Evolutionary conservation across 192 early-diverging fungal species (phyloP).

Genomic region (Fimicolochytrium jonesii): DNA sequence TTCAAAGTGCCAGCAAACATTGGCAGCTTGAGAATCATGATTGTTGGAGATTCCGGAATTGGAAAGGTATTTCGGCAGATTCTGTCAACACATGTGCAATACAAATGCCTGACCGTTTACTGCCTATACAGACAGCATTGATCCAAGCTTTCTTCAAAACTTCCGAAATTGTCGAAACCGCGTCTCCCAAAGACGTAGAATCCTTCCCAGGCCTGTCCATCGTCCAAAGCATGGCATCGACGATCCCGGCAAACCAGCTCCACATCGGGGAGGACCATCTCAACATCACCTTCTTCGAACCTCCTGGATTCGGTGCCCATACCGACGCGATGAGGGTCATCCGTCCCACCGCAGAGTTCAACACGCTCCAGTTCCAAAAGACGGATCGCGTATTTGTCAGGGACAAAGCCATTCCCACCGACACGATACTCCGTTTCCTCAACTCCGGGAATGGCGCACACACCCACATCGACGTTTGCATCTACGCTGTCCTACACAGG

Average conservation of each 20-base stretch:
- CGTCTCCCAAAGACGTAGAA: slow-evolving; percentile 2
- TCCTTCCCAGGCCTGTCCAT: slow-evolving; percentile 1
- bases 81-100: not conserved
- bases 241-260: slow-evolving; percentile 18
- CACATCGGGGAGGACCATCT: slow-evolving; percentile 21
- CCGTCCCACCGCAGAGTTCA: slow-evolving; percentile 36
- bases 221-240: slow-evolving; percentile 23
- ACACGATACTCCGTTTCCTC: slow-evolving; percentile 23
- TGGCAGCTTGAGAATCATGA: slow-evolving; percentile 30
- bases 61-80: slow-evolving; percentile 34
- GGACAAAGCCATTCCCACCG: not conserved
- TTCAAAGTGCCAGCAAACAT: slow-evolving; percentile 22
- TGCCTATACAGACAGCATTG: slow-evolving; percentile 1
- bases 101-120: not conserved
- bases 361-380: slow-evolving; percentile 28
- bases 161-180: slow-evolving; percentile 9
- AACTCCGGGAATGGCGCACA: slow-evolving; percentile 31
- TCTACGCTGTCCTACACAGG: slow-evolving; percentile 40
- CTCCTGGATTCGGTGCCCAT: slow-evolving; percentile 38
- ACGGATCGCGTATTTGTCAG: slow-evolving; percentile 31
- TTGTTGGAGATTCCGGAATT: slow-evolving; percentile 44
- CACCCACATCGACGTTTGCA: slow-evolving; percentile 39
- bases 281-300: slow-evolving; percentile 44
- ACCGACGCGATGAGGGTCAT: slow-evolving; percentile 39
- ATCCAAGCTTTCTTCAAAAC: slow-evolving; percentile 1